A percentile compares a stretch with the other conserved stretches of the same genome.
Evolutionary conservation across 2,329 filamentous ascomycete genomes (phyloP).

Genomic region (Colletotrichum godetiae): DNA sequence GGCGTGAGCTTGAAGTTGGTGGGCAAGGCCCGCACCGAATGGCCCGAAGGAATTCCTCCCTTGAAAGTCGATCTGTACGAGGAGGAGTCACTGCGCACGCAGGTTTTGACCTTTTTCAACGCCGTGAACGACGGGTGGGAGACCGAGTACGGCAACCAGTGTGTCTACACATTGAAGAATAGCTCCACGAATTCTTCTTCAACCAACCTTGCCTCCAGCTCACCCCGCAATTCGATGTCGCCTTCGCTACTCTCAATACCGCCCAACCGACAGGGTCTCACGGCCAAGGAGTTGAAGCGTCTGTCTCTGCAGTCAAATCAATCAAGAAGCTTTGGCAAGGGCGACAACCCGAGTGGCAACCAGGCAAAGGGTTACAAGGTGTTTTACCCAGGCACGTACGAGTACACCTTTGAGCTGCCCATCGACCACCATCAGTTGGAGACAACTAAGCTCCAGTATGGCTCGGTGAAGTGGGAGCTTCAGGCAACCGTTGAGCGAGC

Average conservation of each 20-base stretch:
- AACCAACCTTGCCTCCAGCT: constrained; percentile 40
- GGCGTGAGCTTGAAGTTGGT: constrained; percentile 87
- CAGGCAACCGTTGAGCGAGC: constrained; percentile 87
- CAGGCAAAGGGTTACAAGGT: constrained; percentile 83
- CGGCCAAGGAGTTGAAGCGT: constrained; percentile 68
- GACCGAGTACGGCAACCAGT: constrained; percentile 72
- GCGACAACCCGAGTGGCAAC: constrained; percentile 70
- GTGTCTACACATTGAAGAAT: constrained; percentile 62
- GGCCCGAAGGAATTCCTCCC: constrained; percentile 95
- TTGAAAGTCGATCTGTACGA: constrained; percentile 86
- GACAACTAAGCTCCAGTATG: constrained; percentile 87
- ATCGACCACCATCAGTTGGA: constrained; percentile 91
- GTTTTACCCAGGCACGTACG: constrained; percentile 79
- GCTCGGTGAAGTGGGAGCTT: constrained; percentile 88
- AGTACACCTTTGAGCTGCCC: constrained; percentile 84
- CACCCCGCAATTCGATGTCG: constrained; percentile 32
- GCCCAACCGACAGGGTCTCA: constrained; percentile 46
- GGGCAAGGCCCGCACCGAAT: constrained; percentile 89
- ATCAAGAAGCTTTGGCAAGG: constrained; percentile 86
- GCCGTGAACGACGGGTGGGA: constrained; percentile 72
- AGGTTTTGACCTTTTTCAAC: constrained; percentile 94
- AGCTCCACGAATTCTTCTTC: constrained; percentile 48
- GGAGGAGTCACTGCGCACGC: constrained; percentile 86
- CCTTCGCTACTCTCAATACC: constrained; percentile 40
- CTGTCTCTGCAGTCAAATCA: constrained; percentile 85